Percentiles rank a stretch among this genome's conserved stretches.
These are phyloP conservation scores for Sicyos edulis DNA, from an alignment of 306 rosid genomes.

Conservation along the genomic window DNA sequence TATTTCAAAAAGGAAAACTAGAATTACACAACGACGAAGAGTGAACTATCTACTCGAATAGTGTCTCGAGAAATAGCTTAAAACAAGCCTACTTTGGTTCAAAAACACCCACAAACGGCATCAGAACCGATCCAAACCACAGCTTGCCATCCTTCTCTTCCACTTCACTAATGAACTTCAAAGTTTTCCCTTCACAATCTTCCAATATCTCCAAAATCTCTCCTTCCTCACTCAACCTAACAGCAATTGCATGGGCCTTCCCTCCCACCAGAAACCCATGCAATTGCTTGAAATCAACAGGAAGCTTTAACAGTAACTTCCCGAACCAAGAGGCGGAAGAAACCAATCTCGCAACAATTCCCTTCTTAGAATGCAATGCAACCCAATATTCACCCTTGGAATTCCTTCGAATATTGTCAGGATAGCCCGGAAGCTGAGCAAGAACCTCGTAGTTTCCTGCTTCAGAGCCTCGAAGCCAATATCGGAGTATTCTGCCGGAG, in stretches of 20 bases:
- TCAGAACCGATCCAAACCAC: constrained; percentile 78
- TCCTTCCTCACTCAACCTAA: constrained; percentile 64
- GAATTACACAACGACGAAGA: neutral
- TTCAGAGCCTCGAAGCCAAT: constrained; percentile 73
- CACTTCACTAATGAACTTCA: constrained; percentile 73
- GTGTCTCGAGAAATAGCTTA: neutral
- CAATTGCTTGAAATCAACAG: constrained; percentile 44
- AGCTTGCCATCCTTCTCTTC: constrained; percentile 85
- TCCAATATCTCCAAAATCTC: constrained; percentile 58
- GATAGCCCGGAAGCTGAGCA: constrained; percentile 64
- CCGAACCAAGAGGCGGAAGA: constrained; percentile 55
- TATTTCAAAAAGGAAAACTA: constrained; percentile 1
- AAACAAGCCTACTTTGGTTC: neutral
- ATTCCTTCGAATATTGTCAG: constrained; percentile 73
- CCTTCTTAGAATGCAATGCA: constrained; percentile 66
- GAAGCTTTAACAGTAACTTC: constrained; percentile 46
- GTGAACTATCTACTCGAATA: neutral
- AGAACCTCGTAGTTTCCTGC: constrained; percentile 65
- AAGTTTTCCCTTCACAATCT: constrained; percentile 61
- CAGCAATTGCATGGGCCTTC: constrained; percentile 59
- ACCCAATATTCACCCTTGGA: constrained; percentile 79
- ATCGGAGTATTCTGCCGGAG: constrained; percentile 47
- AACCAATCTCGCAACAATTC: constrained; percentile 34
- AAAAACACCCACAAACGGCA: constrained; percentile 69
- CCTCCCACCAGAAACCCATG: constrained; percentile 52